phyloP scores from a whole-genome alignment of 2,329 filamentous ascomycete genomes.

The Botryotinia calthae region DNA sequence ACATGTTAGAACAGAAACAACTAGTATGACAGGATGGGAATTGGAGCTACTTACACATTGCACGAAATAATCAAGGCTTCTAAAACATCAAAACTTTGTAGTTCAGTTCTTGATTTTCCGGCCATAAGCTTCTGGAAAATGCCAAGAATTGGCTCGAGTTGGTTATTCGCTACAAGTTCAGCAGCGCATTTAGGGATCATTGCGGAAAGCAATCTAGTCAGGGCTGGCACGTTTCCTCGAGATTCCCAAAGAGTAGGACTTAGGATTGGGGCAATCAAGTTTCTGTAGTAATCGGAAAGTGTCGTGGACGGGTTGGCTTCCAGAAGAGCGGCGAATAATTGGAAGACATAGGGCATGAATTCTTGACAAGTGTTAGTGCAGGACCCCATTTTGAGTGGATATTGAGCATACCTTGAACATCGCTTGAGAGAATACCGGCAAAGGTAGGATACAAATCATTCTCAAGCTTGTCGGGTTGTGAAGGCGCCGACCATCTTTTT shows the following conservation, averaged over 20 bases:
- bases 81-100: conserved; percentile 83
- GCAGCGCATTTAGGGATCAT: conserved; percentile 76
- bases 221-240: conserved; percentile 87
- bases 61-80: conserved; percentile 75
- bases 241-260: conserved; percentile 85
- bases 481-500: conserved; percentile 59
- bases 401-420: conserved; percentile 65
- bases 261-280: conserved; percentile 74
- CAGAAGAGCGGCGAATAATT: conserved; percentile 85
- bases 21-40: conserved; percentile 10
- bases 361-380: conserved; percentile 53
- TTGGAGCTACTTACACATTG: conserved; percentile 54
- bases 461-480: conserved; percentile 72
- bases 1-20: conserved; percentile 31
- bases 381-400: neutral
- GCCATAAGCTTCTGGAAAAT: conserved; percentile 90
- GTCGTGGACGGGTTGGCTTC: conserved; percentile 79
- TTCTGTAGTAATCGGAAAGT: conserved; percentile 77
- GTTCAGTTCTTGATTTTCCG: conserved; percentile 62
- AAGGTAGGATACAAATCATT: conserved; percentile 80
- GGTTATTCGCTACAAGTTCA: conserved; percentile 72
- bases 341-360: conserved; percentile 95
- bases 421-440: conserved; percentile 72
- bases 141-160: conserved; percentile 83
- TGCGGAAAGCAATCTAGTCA: conserved; percentile 78